Evolutionary conservation across 2,329 filamentous ascomycete genomes (phyloP), one percentile per base, ranked within the genome.

Genomic region (Dothistroma septosporum): DNA sequence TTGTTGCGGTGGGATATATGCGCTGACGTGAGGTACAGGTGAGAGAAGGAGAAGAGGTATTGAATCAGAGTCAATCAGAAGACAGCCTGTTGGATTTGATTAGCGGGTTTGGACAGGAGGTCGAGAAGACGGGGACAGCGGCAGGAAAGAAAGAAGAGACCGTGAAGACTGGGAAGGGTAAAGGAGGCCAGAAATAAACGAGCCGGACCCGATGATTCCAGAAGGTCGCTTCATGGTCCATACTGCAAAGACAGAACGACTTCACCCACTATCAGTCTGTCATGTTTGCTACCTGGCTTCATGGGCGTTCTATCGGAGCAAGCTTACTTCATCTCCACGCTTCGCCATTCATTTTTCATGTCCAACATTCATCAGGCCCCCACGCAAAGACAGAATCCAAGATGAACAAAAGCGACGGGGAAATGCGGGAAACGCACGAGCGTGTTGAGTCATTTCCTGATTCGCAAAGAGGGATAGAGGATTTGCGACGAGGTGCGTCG

Each of bases 41-140:
- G 68, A 65, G 79, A 77, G 74, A 80, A 77, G 72, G 81, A 79
- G 75, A 82, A 79, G 70, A 80, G 77, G 72, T 70, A 66, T 14
- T 76, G 73, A 32, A 57, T 7, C 53, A 61, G 4, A 73, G 77
- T 55, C 75, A 78, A 57, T 76, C 80, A 60, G 80, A 83, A 56
- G 82, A 83, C 63, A 83, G 80, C 70, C 68, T 85, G 71, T 72
- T 86, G 74, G 82, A 85, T 75, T 73, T 85, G 73, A 83, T 85
- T 66, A 80, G 78, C 69, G 79, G 76, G 48, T 80, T 78, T 64
- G 71, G 70, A 53, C 69, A 68, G 58, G 41, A 71, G 44, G 69
- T 61, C 21, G 76, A 78, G 70, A 62, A 75, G 12, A 72, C 74
- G 16, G 76, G 74, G n/a, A 73, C 79, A 68, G 74, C 75, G 1